Conservation (phyloP, 169 alveolate species). For the Perkinsus olseni region DNA sequence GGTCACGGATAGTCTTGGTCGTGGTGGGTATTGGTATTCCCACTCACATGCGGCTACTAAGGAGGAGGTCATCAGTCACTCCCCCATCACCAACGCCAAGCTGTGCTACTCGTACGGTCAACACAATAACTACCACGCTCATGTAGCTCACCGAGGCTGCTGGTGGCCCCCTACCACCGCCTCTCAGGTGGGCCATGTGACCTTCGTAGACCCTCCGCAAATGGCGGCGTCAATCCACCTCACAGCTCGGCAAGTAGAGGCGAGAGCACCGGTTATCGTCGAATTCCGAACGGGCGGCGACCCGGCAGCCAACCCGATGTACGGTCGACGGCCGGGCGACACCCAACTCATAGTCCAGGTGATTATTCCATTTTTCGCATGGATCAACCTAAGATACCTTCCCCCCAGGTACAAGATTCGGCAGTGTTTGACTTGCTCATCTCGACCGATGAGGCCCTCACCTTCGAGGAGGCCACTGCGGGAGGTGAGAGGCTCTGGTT, state of each 20-base stretch:
- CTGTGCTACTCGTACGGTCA: not conserved
- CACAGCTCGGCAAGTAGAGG: not conserved
- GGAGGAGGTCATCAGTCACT: not conserved
- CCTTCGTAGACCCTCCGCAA: not conserved
- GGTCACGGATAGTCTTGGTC: not conserved
- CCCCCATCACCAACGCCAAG: not conserved
- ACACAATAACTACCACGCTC: not conserved
- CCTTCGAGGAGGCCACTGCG: not conserved
- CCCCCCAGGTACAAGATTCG: not conserved
- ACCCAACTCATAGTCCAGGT: not conserved
- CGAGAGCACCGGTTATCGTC: not conserved
- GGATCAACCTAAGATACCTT: not conserved
- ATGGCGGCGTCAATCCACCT: not conserved
- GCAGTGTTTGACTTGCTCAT: not conserved
- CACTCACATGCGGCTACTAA: not conserved
- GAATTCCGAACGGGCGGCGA: not conserved
- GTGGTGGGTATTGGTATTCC: not conserved
- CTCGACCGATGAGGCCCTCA: not conserved
- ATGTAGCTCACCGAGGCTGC: not conserved
- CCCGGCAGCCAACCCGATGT: not conserved
- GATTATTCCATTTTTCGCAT: not conserved
- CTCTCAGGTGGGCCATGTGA: not conserved
- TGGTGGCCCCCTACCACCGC: too few species aligned
- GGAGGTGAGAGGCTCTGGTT: not conserved
- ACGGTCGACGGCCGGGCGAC: not conserved